phyloP scores from a whole-genome alignment of 441 rosid species.

The Capsella rubella region DNA sequence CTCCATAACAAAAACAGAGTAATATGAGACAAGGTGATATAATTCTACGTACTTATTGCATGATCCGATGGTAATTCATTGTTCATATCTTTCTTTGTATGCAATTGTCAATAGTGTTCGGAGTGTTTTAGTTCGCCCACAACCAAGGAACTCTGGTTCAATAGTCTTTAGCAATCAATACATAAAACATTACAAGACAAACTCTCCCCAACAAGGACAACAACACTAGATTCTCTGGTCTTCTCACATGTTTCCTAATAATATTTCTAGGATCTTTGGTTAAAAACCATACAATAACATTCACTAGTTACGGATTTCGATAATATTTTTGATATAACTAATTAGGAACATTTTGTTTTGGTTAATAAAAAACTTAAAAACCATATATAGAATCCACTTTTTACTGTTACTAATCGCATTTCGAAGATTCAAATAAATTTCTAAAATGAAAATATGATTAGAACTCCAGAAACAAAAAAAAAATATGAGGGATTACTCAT shows the following conservation, averaged over 20 bases:
- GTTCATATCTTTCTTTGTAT: no score
- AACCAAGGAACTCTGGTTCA: neutral
- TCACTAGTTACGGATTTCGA: neutral
- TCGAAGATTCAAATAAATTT: neutral
- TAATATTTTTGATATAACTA: neutral
- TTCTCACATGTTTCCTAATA: neutral
- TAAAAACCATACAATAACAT: no score
- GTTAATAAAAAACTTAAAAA: neutral
- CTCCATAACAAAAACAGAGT: no score
- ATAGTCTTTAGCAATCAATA: neutral
- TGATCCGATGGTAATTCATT: no score
- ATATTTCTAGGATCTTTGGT: no score
- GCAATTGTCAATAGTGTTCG: neutral
- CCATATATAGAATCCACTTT: neutral
- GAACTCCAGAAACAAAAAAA: neutral
- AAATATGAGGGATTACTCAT: no score
- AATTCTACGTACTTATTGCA: no score
- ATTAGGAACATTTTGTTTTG: neutral
- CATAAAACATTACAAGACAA: neutral
- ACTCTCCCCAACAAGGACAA: neutral
- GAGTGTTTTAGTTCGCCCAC: neutral
- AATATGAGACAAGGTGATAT: no score
- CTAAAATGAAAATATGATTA: neutral
- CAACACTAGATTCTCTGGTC: neutral
- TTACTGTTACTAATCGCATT: neutral